These are phyloP conservation scores for Colletotrichum eremochloae DNA, from an alignment of 2,329 filamentous ascomycete genomes.

Conservation along the genomic window DNA sequence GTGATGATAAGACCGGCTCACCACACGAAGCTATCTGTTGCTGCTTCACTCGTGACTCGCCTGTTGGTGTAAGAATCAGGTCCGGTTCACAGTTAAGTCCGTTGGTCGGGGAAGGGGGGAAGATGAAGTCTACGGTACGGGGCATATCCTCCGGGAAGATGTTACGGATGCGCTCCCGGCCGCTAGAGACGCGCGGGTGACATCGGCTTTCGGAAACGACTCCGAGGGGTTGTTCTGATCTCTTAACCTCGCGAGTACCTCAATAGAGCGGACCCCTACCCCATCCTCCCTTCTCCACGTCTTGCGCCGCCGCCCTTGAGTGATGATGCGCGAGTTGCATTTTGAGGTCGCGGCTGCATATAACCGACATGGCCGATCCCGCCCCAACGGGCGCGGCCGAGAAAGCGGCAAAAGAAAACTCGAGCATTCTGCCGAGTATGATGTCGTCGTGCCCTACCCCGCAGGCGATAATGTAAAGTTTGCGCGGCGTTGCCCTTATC, in stretches of 20 bases:
- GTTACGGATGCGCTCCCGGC: conserved; percentile 15
- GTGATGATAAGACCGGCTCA: not conserved
- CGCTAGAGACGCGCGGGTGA: conserved; percentile 27
- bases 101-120: too few relatives aligned
- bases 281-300: not conserved
- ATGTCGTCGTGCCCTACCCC: conserved; percentile 33
- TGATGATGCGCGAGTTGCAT: conserved; percentile 3
- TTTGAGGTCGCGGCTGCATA: conserved; percentile 26
- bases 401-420: not conserved
- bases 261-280: not conserved
- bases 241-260: not conserved
- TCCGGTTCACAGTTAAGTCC: too few relatives aligned
- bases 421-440: conserved; percentile 4
- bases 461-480: conserved; percentile 34
- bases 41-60: not conserved
- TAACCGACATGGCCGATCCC: conserved; percentile 32
- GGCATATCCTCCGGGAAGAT: not conserved
- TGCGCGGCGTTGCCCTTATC: conserved; percentile 11
- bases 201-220: conserved; percentile 36
- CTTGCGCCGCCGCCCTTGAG: not conserved
- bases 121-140: not conserved
- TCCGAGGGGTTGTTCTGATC: not conserved
- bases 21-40: not conserved
- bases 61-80: not conserved
- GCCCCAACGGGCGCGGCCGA: conserved; percentile 14